Base-by-base conservation (phyloP, 2,329 filamentous ascomycete species). In the Epichloe scottii region DNA sequence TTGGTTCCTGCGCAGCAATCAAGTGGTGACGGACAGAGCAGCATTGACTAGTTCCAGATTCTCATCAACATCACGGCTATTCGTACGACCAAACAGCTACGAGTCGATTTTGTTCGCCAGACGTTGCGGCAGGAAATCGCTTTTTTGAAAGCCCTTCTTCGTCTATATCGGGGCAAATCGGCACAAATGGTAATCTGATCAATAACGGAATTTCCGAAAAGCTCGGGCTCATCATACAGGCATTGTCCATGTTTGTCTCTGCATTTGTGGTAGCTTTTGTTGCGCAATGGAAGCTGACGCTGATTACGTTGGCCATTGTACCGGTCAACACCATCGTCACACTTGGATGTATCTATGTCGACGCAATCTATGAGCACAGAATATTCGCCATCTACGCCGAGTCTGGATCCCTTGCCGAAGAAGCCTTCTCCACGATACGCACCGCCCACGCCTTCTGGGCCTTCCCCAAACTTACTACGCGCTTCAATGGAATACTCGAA, bases 391-490 rank as follows among this genome's bases (percentile, higher is more conserved):
- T 71, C 21, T 71, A 74, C 55, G 65, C 66, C 4, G 60, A 66
- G 46, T 71, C 71, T 2, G 69, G 68, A 5, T 66, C 66, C 0
- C 59, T 77, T 10, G 75, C 74, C 0, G 72, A 78, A 55, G 73
- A 76, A 54, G 68, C 71, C 1, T 68, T 78, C 50, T 66, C 69
- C 1, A 73, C 69, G 21, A 71, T 76, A 37, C 66, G 72, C 7
- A 77, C 70, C 1, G 70, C 73, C 2, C 72, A 76, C 54, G 75
- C 74, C 7, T 76, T 77, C 50, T 73, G 70, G 62, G 71, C 71
- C 2, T 69, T 71, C 42, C 68, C 69, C 0, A 70, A 68, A 51
- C 58, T 77, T 37, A 62, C 68, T 0, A 56, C 55, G 3, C 68
- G 70, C 38, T 77, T 74, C 55, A 66, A 69, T 12, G 56, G 55